Base-by-base conservation (phyloP, 495 filamentous ascomycete species). In the Lentithecium fluviatile region DNA sequence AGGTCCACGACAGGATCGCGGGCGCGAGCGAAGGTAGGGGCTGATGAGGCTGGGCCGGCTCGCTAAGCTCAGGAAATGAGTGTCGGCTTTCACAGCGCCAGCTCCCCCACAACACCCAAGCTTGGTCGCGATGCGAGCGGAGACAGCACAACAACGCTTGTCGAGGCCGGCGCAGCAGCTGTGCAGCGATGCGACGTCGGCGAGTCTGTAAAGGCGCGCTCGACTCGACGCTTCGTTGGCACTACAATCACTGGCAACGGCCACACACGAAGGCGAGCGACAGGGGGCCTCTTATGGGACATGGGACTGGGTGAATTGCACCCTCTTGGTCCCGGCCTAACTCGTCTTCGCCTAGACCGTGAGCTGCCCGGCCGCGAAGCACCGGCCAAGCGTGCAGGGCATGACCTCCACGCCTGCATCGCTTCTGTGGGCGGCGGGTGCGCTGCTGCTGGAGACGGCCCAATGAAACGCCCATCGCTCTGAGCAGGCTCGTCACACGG, bases 61-160 rank as follows among this genome's bases (percentile, higher is more conserved):
- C 58, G 58, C 58, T 50, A 49, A 56, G 24, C 47, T 60, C 45
- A 47, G 60, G 52, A 63, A 63, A 63, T 63, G 60, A 63, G 58
- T n/a, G 40, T 37, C 11, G 36, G 49, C 49, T 26, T 32, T 10
- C 25, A 26, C 49, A 5, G 24, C 29, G 24, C 49, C 15, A 21
- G 17, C 49, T n/a, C 20, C 13, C 24, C 26, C 24, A 25, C 49
- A 36, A 5, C 15, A n/a, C 4, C 40, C 40, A 15, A 43, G 15
- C 8, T 8, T 15, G 19, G 40, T 13, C 40, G 5, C 40, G 15
- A 43, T 3, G 5, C 15, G 40, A 15, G 19, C 15, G 15, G 15
- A 43, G 4, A 13, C 40, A 43, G 40, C 40, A 13, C 40, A 43
- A 13, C 15, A 38, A 43, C 19, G 40, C 5, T 43, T 4, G 40